Percentiles rank a stretch among this genome's conserved stretches.
Conservation (phyloP, 164 flowering plant species). For the Amborella trichopoda region DNA sequence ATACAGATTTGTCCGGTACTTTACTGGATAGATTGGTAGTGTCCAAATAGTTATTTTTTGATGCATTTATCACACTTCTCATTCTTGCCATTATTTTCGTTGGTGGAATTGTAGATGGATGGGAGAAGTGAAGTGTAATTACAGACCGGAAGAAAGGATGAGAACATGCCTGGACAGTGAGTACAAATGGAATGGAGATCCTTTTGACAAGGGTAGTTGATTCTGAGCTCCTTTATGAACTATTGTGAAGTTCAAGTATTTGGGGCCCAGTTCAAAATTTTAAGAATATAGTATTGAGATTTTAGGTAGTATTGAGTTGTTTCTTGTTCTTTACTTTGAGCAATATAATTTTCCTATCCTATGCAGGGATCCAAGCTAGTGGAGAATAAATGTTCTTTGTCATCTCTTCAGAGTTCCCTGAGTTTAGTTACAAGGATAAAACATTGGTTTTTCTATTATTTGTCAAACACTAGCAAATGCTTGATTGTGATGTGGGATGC, state of each 20-base stretch:
- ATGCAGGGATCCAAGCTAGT: slow-evolving; percentile 80
- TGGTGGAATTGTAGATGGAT: slow-evolving; percentile 58
- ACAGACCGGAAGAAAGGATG: slow-evolving; percentile 98
- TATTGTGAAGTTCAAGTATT: too few relatives aligned
- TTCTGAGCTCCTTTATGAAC: too few relatives aligned
- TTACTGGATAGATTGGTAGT: too few relatives aligned
- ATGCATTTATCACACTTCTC: too few relatives aligned
- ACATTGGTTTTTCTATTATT: slow-evolving; percentile 86
- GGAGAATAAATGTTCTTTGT: slow-evolving; percentile 89
- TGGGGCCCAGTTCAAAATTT: too few relatives aligned
- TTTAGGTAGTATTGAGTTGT: too few relatives aligned
- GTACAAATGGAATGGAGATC: slow-evolving; percentile 82
- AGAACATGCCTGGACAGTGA: slow-evolving; percentile 83
- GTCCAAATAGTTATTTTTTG: too few relatives aligned
- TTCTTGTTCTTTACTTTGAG: not conserved
- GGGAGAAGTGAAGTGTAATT: slow-evolving; percentile 83
- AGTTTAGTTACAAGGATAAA: slow-evolving; percentile 84
- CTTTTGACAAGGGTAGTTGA: slow-evolving; percentile 80
- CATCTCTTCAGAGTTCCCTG: slow-evolving; percentile 82
- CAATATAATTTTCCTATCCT: not conserved
- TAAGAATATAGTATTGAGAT: too few relatives aligned
- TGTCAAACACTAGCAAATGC: slow-evolving; percentile 92
- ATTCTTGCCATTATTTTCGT: not conserved
- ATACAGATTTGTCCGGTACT: too few relatives aligned
- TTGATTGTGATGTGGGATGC: slow-evolving; percentile 99